Evolutionary conservation across 345 rosid genomes (phyloP).

Genomic region (Gossypium raimondii): DNA sequence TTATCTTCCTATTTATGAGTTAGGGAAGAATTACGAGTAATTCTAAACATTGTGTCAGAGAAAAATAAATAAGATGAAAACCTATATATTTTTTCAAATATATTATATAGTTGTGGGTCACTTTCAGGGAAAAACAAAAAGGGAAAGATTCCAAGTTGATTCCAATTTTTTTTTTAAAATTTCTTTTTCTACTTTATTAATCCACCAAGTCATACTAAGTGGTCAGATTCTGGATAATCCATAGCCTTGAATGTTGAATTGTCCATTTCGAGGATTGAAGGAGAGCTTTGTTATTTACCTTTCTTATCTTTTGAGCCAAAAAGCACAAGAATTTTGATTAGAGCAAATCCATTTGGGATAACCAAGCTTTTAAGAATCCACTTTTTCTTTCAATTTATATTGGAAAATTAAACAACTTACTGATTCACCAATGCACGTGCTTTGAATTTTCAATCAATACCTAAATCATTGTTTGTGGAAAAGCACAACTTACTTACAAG

Average conservation of each 20-base stretch:
- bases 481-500: no score
- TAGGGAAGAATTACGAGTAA: rapidly evolving
- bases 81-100: not conserved
- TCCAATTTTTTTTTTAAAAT: not conserved
- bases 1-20: no score
- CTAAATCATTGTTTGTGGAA: no score
- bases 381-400: not conserved
- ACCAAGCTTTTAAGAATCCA: not conserved
- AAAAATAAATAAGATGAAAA: no score
- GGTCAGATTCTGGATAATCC: constrained; percentile 3
- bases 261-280: not conserved
- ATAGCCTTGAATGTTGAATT: not conserved
- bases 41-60: rapidly evolving
- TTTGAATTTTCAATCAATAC: no score
- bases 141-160: not conserved
- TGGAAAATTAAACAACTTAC: not conserved
- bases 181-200: no score
- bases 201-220: not conserved
- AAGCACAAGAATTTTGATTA: not conserved
- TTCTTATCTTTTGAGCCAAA: not conserved
- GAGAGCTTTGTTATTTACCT: not conserved
- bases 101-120: not conserved
- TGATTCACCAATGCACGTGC: no score
- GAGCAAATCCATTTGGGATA: not conserved
- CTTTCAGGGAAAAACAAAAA: not conserved